phyloP scores from a whole-genome alignment of 441 rosid genomes.

The Isatis lusitanica region DNA sequence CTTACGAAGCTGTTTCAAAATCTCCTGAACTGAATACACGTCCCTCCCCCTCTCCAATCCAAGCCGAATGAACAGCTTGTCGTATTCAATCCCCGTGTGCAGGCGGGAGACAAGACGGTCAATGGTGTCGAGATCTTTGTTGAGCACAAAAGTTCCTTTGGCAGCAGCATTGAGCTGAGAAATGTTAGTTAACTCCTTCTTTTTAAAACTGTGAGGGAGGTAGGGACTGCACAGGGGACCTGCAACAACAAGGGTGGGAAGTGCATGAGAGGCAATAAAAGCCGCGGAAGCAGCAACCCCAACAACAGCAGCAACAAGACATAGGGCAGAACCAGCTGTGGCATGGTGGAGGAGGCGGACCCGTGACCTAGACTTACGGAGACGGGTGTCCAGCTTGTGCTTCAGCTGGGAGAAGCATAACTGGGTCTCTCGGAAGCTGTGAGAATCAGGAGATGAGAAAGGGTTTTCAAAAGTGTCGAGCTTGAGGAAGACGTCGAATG shows the following conservation, averaged over 20 bases:
- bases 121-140: slow-evolving; percentile 60
- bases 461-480: slow-evolving; percentile 59
- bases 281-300: slow-evolving; percentile 47
- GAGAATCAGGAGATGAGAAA: slow-evolving; percentile 56
- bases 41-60: slow-evolving; percentile 67
- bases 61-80: slow-evolving; percentile 51
- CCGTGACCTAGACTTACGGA: slow-evolving; percentile 58
- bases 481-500: slow-evolving; percentile 50
- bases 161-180: slow-evolving; percentile 73
- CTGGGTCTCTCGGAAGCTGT: slow-evolving; percentile 51
- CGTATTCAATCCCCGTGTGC: slow-evolving; percentile 50
- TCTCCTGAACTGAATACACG: slow-evolving; percentile 42
- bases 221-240: slow-evolving; percentile 52
- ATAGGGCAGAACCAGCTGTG: slow-evolving; percentile 52
- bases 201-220: slow-evolving; percentile 45
- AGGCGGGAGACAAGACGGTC: slow-evolving; percentile 57
- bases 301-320: slow-evolving; percentile 50
- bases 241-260: slow-evolving; percentile 46
- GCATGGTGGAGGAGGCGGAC: slow-evolving; percentile 49
- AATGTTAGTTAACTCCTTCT: slow-evolving; percentile 52
- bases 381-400: slow-evolving; percentile 51
- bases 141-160: slow-evolving; percentile 57
- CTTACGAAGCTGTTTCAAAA: slow-evolving; percentile 55
- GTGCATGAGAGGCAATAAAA: slow-evolving; percentile 54
- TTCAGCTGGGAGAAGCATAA: slow-evolving; percentile 56